Evolutionary conservation across 2,329 filamentous ascomycete genomes (phyloP).

Genomic region (Gnomoniopsis smithogilvyi): DNA sequence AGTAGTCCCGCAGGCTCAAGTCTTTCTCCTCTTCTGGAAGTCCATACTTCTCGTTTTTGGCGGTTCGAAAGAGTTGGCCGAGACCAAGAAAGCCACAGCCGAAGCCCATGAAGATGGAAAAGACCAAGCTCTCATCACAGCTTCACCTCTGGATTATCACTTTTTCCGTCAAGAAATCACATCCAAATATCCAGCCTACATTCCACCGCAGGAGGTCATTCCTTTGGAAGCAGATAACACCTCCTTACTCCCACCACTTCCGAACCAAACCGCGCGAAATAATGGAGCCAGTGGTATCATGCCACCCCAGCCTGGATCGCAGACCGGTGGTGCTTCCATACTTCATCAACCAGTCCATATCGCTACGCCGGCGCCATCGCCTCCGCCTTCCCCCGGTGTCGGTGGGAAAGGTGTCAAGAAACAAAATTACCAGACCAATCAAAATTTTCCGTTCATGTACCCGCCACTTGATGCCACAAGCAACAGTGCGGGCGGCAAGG

Average conservation of each 20-base stretch:
- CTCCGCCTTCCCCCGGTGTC: slow-evolving; percentile 81
- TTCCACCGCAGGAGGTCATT: slow-evolving; percentile 78
- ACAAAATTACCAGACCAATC: slow-evolving; percentile 98
- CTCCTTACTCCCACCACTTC: slow-evolving; percentile 81
- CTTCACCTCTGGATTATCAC: slow-evolving; percentile 94
- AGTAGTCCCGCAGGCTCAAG: slow-evolving; percentile 58
- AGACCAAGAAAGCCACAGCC: slow-evolving; percentile 69
- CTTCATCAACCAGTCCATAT: slow-evolving; percentile 96
- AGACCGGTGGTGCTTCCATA: slow-evolving; percentile 69
- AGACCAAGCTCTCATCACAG: slow-evolving; percentile 78
- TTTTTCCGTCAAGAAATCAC: slow-evolving; percentile 94
- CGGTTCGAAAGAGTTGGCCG: slow-evolving; percentile 67
- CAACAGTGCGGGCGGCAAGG: slow-evolving; percentile 88
- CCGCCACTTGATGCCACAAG: slow-evolving; percentile 86
- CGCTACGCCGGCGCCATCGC: slow-evolving; percentile 94
- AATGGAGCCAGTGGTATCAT: slow-evolving; percentile 62
- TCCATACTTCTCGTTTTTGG: slow-evolving; percentile 83
- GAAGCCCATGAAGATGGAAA: slow-evolving; percentile 58
- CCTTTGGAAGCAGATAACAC: slow-evolving; percentile 88
- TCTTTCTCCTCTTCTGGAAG: slow-evolving; percentile 88
- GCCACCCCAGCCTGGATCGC: slow-evolving; percentile 49
- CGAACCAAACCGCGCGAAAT: slow-evolving; percentile 65
- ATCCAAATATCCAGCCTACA: slow-evolving; percentile 96
- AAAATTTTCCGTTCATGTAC: slow-evolving; percentile 97
- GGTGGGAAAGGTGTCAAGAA: slow-evolving; percentile 96